These are phyloP conservation scores for Phytophthora quininea DNA, from an alignment of 352 stramenopile genomes.

Conservation along the genomic window DNA sequence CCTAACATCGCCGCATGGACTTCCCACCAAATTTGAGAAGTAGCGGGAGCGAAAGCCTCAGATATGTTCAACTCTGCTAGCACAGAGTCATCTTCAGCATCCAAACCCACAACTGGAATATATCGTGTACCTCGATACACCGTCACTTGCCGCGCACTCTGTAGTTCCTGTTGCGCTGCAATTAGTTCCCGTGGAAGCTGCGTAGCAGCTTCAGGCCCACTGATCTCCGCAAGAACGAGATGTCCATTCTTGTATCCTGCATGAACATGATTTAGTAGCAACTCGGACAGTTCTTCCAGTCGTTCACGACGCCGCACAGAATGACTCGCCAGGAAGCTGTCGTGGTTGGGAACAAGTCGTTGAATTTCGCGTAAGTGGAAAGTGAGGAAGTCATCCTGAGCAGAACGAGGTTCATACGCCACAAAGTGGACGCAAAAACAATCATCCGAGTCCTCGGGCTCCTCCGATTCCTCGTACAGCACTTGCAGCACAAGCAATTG, in stretches of 20 bases:
- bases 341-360: slow-evolving; percentile 59
- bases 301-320: slow-evolving; percentile 42
- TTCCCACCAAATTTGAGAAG: slow-evolving; percentile 71
- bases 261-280: slow-evolving; percentile 49
- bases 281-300: slow-evolving; percentile 48
- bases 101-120: slow-evolving; percentile 11
- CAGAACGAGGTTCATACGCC: slow-evolving; percentile 33
- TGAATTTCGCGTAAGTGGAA: slow-evolving; percentile 57
- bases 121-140: slow-evolving; percentile 63
- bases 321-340: slow-evolving; percentile 26
- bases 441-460: slow-evolving; percentile 25
- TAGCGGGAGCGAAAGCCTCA: slow-evolving; percentile 55
- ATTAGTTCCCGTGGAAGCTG: slow-evolving; percentile 21
- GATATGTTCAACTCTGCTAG: slow-evolving; percentile 54
- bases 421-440: slow-evolving; percentile 47
- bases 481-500: slow-evolving; percentile 66
- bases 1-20: slow-evolving; percentile 43
- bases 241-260: slow-evolving; percentile 77
- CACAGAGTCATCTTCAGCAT: background rate
- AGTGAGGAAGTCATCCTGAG: slow-evolving; percentile 48
- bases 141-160: slow-evolving; percentile 29
- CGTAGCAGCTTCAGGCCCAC: slow-evolving; percentile 22
- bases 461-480: slow-evolving; percentile 56
- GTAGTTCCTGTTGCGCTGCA: slow-evolving; percentile 25
- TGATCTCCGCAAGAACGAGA: slow-evolving; percentile 56